phyloP scores from a whole-genome alignment of 805 yeast species.

The Candida tallmaniae region DNA sequence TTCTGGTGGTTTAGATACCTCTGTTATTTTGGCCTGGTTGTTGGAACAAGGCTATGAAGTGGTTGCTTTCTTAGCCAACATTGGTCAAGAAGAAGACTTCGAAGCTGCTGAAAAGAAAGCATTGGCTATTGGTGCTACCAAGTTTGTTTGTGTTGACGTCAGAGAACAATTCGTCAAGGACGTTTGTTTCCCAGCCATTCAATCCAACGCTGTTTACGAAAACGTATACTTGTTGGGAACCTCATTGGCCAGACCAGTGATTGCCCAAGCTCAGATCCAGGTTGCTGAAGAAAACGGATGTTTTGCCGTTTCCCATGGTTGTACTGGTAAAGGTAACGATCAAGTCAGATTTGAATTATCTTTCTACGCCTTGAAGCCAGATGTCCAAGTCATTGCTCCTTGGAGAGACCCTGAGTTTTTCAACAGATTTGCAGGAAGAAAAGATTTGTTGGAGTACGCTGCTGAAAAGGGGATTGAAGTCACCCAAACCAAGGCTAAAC shows the following conservation, averaged over 20 bases:
- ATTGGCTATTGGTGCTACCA: constrained; percentile 93
- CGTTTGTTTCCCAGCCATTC: constrained; percentile 94
- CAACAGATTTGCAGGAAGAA: constrained; percentile 96
- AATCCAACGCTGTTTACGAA: constrained; percentile 96
- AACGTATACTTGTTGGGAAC: constrained; percentile 96
- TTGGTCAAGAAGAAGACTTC: constrained; percentile 99
- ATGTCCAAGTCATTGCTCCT: constrained; percentile 94
- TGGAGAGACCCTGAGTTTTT: constrained; percentile 98
- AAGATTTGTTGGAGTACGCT: constrained; percentile 91
- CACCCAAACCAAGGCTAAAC: constrained; percentile 96
- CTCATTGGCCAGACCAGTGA: constrained; percentile 97
- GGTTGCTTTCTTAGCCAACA: constrained; percentile 95
- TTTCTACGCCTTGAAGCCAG: constrained; percentile 97
- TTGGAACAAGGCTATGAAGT: constrained; percentile 98
- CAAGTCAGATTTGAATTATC: constrained; percentile 97
- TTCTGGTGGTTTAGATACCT: constrained; percentile 98
- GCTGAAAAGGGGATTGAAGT: constrained; percentile 90
- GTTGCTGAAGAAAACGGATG: constrained; percentile 98
- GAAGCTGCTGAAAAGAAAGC: constrained; percentile 97
- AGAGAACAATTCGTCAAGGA: constrained; percentile 94
- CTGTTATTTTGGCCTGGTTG: constrained; percentile 96
- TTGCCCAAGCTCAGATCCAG: constrained; percentile 95
- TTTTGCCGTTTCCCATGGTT: constrained; percentile 98
- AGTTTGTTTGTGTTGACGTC: constrained; percentile 90
- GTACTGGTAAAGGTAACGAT: constrained; percentile 99